Conservation (phyloP, 768 basidiomycete genomes). For the Aureoboletus auriporus region DNA sequence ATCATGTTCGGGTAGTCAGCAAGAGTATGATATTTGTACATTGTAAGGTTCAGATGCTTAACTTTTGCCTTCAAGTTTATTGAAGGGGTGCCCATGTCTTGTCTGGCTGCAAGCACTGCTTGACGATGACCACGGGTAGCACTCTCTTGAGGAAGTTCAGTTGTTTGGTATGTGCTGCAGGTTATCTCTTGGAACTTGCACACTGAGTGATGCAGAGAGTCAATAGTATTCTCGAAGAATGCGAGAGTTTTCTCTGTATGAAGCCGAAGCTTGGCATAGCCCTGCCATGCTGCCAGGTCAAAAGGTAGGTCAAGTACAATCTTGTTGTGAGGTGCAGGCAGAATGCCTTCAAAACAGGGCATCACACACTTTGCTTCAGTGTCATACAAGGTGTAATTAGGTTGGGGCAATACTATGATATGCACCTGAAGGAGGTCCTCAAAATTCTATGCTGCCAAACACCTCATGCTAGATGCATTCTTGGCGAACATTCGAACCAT, state of each 20-base stretch:
- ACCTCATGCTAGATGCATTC: neutral
- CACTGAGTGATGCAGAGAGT: slow-evolving; percentile 12
- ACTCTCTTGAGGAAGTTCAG: slow-evolving; percentile 10
- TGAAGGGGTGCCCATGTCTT: neutral
- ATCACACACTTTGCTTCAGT: neutral
- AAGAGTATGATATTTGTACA: neutral
- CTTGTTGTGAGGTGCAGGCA: slow-evolving; percentile 9
- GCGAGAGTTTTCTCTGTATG: slow-evolving; percentile 15
- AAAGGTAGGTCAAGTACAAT: slow-evolving; percentile 14
- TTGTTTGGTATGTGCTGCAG: slow-evolving; percentile 21
- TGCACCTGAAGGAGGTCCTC: neutral
- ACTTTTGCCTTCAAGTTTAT: neutral
- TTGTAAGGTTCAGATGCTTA: neutral
- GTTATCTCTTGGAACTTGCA: slow-evolving; percentile 20
- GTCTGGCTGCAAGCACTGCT: neutral
- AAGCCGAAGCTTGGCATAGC: slow-evolving; percentile 7
- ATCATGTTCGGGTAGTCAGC: neutral
- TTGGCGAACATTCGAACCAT: neutral
- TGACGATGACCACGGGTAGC: neutral
- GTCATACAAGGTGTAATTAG: no score
- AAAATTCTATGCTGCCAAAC: neutral
- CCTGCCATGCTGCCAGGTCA: slow-evolving; percentile 17
- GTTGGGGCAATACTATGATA: neutral
- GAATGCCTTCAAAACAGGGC: neutral
- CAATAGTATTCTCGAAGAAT: slow-evolving; percentile 6